Evolutionary conservation across 2,329 filamentous ascomycete species (phyloP).

Genomic region (Talaromyces marneffei): DNA sequence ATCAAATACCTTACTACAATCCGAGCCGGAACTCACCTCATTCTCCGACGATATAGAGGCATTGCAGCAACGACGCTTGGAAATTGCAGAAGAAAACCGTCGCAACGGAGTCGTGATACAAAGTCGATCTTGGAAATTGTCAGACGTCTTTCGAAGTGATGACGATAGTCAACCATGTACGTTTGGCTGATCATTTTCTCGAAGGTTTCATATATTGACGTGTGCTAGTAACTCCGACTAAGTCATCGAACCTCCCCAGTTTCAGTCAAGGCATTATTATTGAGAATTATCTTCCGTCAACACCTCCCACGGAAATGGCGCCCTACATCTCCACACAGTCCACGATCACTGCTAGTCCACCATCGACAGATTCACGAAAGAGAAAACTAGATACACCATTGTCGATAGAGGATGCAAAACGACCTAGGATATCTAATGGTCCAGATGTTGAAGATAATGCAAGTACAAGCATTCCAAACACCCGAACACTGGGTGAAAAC

Average conservation of each 20-base stretch:
- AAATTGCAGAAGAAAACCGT: conserved; percentile 22
- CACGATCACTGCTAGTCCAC: conserved; percentile 24
- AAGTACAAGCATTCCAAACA: neutral
- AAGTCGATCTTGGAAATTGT: conserved; percentile 38
- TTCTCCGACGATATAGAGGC: conserved; percentile 39
- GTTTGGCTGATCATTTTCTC: neutral
- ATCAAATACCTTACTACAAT: conserved; percentile 16
- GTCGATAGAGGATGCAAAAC: conserved; percentile 32
- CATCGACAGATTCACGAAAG: conserved; percentile 33
- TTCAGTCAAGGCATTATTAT: conserved; percentile 15
- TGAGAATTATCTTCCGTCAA: conserved; percentile 26
- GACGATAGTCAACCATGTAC: conserved; percentile 35
- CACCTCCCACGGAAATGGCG: conserved; percentile 32
- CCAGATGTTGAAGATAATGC: conserved; percentile 33
- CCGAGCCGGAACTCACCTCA: conserved; percentile 26
- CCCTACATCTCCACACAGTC: conserved; percentile 34
- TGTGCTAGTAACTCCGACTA: conserved; percentile 36
- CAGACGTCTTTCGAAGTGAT: conserved; percentile 40
- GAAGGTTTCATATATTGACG: conserved; percentile 1
- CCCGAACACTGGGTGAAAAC: neutral
- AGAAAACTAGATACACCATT: conserved; percentile 32
- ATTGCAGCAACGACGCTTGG: conserved; percentile 28
- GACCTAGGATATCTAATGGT: conserved; percentile 37
- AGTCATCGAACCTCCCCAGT: conserved; percentile 17
- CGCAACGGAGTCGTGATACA: conserved; percentile 39